Evolutionary conservation across 805 yeast genomes (phyloP).

Genomic region (Suhomyces faveliae): DNA sequence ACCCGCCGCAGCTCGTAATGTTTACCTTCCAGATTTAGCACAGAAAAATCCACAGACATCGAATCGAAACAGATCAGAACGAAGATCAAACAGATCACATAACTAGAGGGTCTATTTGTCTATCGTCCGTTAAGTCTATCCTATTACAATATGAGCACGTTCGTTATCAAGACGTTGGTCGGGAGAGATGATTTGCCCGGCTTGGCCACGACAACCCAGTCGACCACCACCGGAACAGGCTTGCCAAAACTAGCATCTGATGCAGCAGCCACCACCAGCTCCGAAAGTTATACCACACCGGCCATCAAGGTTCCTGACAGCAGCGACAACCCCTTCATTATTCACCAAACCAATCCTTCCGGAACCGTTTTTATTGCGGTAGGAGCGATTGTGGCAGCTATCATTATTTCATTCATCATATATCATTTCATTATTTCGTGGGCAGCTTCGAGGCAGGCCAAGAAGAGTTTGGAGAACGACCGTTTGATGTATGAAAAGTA

Average conservation of each 20-base stretch:
- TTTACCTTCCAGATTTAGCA: constrained; percentile 7
- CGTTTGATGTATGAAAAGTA: constrained; percentile 33
- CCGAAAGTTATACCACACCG: constrained; percentile 42
- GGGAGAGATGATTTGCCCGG: background rate
- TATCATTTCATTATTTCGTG: constrained; percentile 53
- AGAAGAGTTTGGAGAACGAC: constrained; percentile 38
- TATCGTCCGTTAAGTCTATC: no score
- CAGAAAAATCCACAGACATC: constrained; percentile 2
- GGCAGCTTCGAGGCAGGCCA: constrained; percentile 52
- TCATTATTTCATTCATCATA: constrained; percentile 48
- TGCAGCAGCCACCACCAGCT: constrained; percentile 7
- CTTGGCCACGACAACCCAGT: background rate
- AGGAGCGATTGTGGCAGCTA: constrained; percentile 64
- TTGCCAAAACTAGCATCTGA: constrained; percentile 15
- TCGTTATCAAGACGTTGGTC: constrained; percentile 1
- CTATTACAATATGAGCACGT: background rate
- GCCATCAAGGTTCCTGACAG: constrained; percentile 57
- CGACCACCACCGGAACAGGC: constrained; percentile 7
- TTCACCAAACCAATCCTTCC: constrained; percentile 50
- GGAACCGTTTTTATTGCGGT: constrained; percentile 86
- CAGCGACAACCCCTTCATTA: constrained; percentile 61
- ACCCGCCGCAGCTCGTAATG: constrained; percentile 1
- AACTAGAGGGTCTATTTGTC: no score
- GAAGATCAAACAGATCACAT: background rate
- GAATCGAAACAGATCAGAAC: background rate